Evolutionary conservation across 208 protist genomes (phyloP).

Genomic region (Balamuthia mandrillaris): DNA sequence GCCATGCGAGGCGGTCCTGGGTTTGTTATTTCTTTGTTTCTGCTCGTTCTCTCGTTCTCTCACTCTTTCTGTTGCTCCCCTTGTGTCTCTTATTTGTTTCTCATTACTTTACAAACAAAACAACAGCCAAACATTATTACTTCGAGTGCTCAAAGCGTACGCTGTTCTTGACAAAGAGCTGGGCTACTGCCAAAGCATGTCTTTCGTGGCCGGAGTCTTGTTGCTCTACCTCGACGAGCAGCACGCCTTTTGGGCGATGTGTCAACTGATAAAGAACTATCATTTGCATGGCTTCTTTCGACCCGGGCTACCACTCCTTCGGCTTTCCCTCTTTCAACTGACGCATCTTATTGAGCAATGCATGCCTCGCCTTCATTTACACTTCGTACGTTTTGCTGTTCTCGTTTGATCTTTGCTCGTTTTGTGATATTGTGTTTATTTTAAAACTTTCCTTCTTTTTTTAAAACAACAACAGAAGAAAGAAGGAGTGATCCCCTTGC

Average conservation of each 20-base stretch:
- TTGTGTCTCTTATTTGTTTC: too few species aligned
- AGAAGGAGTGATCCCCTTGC: not conserved
- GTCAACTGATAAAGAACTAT: conserved; percentile 8
- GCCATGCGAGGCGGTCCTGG: not conserved
- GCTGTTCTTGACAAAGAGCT: conserved; percentile 10
- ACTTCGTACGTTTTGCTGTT: not conserved
- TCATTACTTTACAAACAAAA: not conserved
- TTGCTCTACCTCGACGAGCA: not conserved
- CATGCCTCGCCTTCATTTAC: too few species aligned
- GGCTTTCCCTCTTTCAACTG: conserved; percentile 1
- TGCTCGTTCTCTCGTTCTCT: not conserved
- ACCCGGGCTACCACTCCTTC: not conserved
- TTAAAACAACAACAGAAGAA: not conserved
- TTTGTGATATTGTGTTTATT: not conserved
- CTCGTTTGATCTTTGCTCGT: not conserved
- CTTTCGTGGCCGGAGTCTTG: not conserved
- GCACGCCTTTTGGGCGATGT: conserved; percentile 7
- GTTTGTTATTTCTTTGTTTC: not conserved
- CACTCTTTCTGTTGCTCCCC: too few species aligned
- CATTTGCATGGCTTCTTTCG: not conserved
- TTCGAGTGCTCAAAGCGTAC: conserved; percentile 5
- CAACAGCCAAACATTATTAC: not conserved
- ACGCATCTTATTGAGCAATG: too few species aligned
- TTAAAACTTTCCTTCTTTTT: too few species aligned
- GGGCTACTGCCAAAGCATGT: conserved; percentile 13